phyloP scores from a whole-genome alignment of 257 asterid species.

The Cruciata laevipes region DNA sequence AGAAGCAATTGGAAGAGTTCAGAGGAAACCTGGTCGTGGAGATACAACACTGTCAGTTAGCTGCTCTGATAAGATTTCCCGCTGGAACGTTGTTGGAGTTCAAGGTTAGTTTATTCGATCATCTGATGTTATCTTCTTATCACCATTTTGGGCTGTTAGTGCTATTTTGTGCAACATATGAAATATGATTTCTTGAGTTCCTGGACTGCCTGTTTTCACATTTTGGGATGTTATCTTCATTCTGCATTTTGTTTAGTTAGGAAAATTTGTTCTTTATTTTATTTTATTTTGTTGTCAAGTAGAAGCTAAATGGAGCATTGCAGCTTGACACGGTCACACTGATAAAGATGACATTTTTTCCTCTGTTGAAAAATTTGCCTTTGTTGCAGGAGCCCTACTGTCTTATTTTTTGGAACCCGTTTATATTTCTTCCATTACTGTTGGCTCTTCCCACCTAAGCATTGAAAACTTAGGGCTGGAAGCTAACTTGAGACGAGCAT shows the following conservation, averaged over 20 bases:
- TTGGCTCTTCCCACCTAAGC: slow-evolving; percentile 47
- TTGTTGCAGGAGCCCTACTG: slow-evolving; percentile 69
- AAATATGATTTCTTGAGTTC: not conserved
- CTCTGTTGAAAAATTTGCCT: not conserved
- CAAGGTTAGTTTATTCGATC: slow-evolving; percentile 50
- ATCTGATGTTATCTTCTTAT: not conserved
- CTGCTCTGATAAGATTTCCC: slow-evolving; percentile 97
- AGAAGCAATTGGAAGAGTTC: slow-evolving; percentile 53
- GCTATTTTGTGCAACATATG: not conserved
- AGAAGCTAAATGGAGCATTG: not conserved
- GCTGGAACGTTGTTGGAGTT: slow-evolving; percentile 91
- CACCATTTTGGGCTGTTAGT: not conserved
- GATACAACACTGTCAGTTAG: slow-evolving; percentile 89
- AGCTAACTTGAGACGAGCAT: slow-evolving; percentile 42
- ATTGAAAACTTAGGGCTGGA: slow-evolving; percentile 23
- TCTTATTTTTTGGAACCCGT: slow-evolving; percentile 72
- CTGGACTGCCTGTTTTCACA: not conserved
- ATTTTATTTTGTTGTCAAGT: not conserved
- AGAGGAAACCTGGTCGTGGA: slow-evolving; percentile 96
- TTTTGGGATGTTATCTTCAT: no score
- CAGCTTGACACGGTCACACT: not conserved
- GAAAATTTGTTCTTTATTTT: not conserved
- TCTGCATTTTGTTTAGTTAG: not conserved
- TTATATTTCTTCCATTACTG: slow-evolving; percentile 60
- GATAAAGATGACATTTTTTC: not conserved